Percentiles rank a stretch among this genome's conserved stretches.
Conservation (phyloP, 2,329 filamentous ascomycete species). For the Neonectria hederae region DNA sequence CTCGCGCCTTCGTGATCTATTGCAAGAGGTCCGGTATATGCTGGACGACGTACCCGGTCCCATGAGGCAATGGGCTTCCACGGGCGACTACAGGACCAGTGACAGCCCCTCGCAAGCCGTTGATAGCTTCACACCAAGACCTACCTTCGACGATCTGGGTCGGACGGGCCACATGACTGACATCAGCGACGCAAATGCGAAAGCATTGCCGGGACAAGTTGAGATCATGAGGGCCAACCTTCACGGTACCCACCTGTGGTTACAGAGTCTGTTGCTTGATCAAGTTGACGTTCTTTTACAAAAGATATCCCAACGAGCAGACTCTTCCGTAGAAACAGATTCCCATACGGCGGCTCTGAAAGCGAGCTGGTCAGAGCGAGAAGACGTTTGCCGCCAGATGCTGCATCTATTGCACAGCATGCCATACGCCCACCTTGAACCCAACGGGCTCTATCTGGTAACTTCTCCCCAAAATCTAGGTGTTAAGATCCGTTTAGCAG, state of each 20-base stretch:
- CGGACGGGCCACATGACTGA: background rate
- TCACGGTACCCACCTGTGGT: conserved; percentile 50
- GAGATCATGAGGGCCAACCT: conserved; percentile 47
- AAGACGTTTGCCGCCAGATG: conserved; percentile 49
- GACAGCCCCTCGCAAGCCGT: conserved; percentile 7
- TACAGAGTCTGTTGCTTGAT: conserved; percentile 48
- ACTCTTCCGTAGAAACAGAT: background rate
- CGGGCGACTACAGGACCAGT: background rate
- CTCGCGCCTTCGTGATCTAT: conserved; percentile 36
- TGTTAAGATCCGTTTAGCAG: background rate
- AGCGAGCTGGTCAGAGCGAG: conserved; percentile 45
- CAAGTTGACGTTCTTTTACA: conserved; percentile 44
- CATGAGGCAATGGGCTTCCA: conserved; percentile 25
- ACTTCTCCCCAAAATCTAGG: background rate
- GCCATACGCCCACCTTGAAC: conserved; percentile 44
- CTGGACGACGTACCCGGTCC: conserved; percentile 40
- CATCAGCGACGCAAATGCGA: conserved; percentile 9
- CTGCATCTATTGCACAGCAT: conserved; percentile 48
- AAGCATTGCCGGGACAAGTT: conserved; percentile 25
- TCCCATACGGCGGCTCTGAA: conserved; percentile 16
- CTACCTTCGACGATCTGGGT: background rate
- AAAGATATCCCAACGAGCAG: conserved; percentile 15
- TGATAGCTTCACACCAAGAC: background rate
- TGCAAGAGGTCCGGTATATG: conserved; percentile 45
- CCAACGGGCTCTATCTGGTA: conserved; percentile 48